phyloP scores from a whole-genome alignment of 805 yeast species.

The Limtongia smithiae region DNA sequence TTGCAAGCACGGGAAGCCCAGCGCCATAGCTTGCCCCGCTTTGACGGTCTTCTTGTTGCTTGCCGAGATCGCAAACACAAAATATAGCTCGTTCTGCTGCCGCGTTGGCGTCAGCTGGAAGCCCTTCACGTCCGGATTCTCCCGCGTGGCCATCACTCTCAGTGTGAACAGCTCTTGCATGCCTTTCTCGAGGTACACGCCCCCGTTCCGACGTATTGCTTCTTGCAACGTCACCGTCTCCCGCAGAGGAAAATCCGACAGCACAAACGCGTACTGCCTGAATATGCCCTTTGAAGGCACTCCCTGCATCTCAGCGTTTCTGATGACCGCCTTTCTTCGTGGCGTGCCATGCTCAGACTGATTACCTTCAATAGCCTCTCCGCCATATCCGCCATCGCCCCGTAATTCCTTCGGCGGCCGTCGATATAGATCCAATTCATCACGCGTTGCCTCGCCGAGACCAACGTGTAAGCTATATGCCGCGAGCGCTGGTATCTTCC shows the following conservation, averaged over 20 bases:
- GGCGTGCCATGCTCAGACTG: too few relatives aligned
- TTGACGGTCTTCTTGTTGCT: constrained; percentile 14
- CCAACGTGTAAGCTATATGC: neutral
- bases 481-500: neutral
- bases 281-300: constrained; percentile 5
- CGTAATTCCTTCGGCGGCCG: too few relatives aligned
- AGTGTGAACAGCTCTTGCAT: constrained; percentile 8
- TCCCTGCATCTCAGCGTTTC: neutral
- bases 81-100: constrained; percentile 12
- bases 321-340: too few relatives aligned
- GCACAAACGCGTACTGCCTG: constrained; percentile 17
- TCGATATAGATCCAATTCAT: too few relatives aligned
- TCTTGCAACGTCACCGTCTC: constrained; percentile 4
- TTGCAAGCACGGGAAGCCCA: constrained; percentile 30
- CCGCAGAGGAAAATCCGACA: constrained; percentile 4
- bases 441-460: neutral
- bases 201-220: constrained; percentile 14
- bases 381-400: too few relatives aligned
- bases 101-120: constrained; percentile 4
- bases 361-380: too few relatives aligned
- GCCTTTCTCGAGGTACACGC: constrained; percentile 20
- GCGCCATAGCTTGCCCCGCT: constrained; percentile 25
- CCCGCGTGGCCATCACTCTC: neutral
- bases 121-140: neutral
- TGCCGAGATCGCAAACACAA: constrained; percentile 16